Conservation (phyloP, 2,329 filamentous ascomycete genomes). For the Phyllosticta ampelicida region DNA sequence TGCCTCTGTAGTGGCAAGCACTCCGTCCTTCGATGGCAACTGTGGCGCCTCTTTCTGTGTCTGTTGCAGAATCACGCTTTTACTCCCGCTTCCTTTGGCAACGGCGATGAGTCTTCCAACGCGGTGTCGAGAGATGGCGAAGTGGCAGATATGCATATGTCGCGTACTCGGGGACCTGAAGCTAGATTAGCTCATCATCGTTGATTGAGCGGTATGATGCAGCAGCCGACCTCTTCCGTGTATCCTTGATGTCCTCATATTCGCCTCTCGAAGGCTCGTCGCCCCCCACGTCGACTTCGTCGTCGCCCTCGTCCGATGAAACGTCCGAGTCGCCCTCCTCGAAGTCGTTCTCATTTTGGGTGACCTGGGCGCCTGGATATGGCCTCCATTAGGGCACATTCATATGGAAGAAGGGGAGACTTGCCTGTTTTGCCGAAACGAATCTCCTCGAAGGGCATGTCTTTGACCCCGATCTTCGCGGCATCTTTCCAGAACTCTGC, state of each 20-base stretch:
- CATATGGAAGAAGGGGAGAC: not conserved
- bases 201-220: not conserved
- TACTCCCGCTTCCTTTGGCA: not conserved
- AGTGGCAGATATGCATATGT: not conserved
- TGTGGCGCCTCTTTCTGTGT: not conserved
- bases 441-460: not conserved
- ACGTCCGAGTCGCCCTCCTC: too few relatives aligned
- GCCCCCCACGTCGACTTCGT: not conserved
- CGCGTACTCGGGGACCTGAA: not conserved
- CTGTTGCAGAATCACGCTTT: not conserved
- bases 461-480: not conserved
- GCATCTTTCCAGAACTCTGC: not conserved
- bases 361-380: not conserved
- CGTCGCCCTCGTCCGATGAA: not conserved
- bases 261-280: not conserved
- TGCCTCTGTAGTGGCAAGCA: not conserved
- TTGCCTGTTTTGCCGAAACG: not conserved
- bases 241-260: not conserved
- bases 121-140: not conserved
- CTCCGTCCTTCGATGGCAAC: not conserved
- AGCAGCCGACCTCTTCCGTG: not conserved
- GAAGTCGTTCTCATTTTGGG: not conserved
- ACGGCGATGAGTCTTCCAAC: not conserved
- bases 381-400: not conserved
- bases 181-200: not conserved